Base-by-base conservation (phyloP, 176 grass and related monocot genomes). In the Metroxylon sagu region DNA sequence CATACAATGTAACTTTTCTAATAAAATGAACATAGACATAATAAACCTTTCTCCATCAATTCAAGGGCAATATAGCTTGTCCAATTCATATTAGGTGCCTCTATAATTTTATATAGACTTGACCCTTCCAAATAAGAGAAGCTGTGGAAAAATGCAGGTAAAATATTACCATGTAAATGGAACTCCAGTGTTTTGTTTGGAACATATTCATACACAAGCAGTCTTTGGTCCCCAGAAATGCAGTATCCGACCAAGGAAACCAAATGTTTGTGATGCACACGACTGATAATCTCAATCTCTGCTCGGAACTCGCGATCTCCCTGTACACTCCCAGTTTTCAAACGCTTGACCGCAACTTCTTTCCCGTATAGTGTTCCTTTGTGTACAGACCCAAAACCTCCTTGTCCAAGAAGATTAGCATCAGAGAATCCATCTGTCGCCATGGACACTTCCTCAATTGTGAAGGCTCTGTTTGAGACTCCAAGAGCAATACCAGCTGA, bases 171-270 rank as follows among this genome's bases (percentile, higher is more conserved):
- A 56, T 89, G 85, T 55, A 89, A 56, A 55, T 89, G 85, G 76
- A 82, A 80, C 49, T 90, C 87, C 54, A 90, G 52, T 26, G 87
- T 85, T 18, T 77, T 90, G 26, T 90, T 90, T 0, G 79, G 75
- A 85, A 90, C 87, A 71, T 74, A 90, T 74, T 90, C 82, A 50
- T 90, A 90, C 14, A 90, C 82, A 5, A 90, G 87, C 64, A 90
- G 14, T 53, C 79, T 90, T 48, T 82, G 64, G 43, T 25, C 69
- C 49, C 76, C 87, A 71, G 82, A 75, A 77, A 83, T 90, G 69
- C 87, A 90, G 18, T 90, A 83, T n/a, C 87, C 87, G 15, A 83
- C 76, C 61, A 90, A 60, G 18, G 87, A 76, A 28, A 90, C 87
- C 14, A 90, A 82, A 82, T 90, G 87, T 17, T 82, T 90, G 66